These are phyloP conservation scores for Didymellaceae sp. DNA, from an alignment of 2,329 filamentous ascomycete genomes.

Conservation along the genomic window DNA sequence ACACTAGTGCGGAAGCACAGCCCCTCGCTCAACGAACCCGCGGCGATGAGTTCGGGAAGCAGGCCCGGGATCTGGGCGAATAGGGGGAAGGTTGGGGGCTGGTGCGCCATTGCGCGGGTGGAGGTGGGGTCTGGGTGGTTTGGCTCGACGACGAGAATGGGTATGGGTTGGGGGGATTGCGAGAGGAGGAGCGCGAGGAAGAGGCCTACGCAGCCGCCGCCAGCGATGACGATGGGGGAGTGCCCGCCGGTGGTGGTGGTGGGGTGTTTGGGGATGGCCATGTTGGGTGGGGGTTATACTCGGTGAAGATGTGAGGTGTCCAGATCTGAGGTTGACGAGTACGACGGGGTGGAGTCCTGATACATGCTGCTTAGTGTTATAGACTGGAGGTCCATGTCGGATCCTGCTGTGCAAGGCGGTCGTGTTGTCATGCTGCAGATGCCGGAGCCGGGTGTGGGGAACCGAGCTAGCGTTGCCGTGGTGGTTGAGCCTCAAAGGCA, in stretches of 20 bases:
- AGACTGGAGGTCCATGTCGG: neutral
- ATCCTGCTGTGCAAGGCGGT: neutral
- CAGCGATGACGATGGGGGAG: slow-evolving; percentile 47
- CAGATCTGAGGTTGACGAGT: neutral
- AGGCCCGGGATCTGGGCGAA: slow-evolving; percentile 46
- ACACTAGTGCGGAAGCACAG: slow-evolving; percentile 41
- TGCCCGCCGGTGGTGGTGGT: neutral
- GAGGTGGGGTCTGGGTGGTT: slow-evolving; percentile 32
- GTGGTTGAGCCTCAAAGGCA: slow-evolving; percentile 6
- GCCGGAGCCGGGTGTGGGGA: slow-evolving; percentile 21
- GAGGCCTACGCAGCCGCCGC: slow-evolving; percentile 51
- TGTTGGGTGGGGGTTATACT: neutral
- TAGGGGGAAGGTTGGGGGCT: slow-evolving; percentile 50
- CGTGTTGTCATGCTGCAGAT: slow-evolving; percentile 15
- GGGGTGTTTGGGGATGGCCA: slow-evolving; percentile 9
- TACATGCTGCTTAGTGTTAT: no score
- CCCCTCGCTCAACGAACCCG: slow-evolving; percentile 30
- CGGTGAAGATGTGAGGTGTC: no score
- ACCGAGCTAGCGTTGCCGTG: slow-evolving; percentile 14
- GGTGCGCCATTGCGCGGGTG: slow-evolving; percentile 53
- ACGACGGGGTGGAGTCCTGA: neutral
- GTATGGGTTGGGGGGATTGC: slow-evolving; percentile 41
- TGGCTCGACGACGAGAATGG: slow-evolving; percentile 45
- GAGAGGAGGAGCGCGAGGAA: slow-evolving; percentile 50
- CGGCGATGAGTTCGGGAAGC: slow-evolving; percentile 43